Conservation (phyloP, 2,329 filamentous ascomycete genomes). For the Onygena corvina region DNA sequence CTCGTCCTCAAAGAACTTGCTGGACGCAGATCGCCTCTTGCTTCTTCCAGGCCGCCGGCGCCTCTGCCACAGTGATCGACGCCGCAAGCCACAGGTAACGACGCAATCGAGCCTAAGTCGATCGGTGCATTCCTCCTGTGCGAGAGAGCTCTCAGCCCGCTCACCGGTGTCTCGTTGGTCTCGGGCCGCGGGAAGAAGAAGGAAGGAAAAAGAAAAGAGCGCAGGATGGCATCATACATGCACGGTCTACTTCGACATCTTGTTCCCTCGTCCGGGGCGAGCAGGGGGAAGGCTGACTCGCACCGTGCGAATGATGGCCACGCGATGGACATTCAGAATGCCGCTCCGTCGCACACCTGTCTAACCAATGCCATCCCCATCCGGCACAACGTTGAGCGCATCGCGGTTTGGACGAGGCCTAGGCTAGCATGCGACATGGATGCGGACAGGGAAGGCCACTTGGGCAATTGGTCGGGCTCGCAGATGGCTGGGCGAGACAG, state of each 20-base stretch:
- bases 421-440: not conserved
- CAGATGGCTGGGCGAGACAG: not conserved
- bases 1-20: too few species aligned
- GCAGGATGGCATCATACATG: too few species aligned
- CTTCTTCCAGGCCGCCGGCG: not conserved
- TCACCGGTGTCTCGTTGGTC: not conserved
- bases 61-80: constrained; percentile 1
- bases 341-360: not conserved
- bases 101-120: not conserved
- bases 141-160: too few species aligned
- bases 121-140: too few species aligned
- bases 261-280: too few species aligned
- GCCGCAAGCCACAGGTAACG: not conserved
- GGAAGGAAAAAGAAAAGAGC: not conserved
- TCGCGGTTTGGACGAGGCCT: not conserved
- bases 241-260: too few species aligned
- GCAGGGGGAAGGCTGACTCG: too few species aligned
- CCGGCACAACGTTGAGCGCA: not conserved
- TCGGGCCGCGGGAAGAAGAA: not conserved
- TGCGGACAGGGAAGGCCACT: not conserved
- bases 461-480: not conserved
- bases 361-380: constrained; percentile 4
- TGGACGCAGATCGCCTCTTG: not conserved
- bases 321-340: not conserved
- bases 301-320: not conserved